Conservation (phyloP, 2,329 filamentous ascomycete genomes). For the Parasarocladium wereldwijsianum region DNA sequence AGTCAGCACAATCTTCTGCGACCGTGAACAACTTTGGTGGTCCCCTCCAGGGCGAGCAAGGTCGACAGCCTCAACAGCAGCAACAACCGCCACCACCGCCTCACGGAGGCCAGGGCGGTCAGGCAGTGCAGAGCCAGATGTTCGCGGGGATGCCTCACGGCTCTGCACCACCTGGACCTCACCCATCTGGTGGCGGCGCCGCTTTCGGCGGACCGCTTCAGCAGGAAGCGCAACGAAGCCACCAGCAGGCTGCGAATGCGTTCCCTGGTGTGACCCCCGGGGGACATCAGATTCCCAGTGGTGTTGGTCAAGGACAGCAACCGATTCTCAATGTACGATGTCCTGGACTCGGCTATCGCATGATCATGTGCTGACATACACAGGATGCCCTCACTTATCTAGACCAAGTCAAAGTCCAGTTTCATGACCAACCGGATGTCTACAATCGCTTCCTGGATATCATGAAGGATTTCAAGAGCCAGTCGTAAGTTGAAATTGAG, state of each 20-base stretch:
- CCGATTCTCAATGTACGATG: conserved; percentile 35
- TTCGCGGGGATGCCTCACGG: conserved; percentile 39
- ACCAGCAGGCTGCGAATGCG: conserved; percentile 23
- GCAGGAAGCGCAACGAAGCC: conserved; percentile 31
- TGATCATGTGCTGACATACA: conserved; percentile 5
- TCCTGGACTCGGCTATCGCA: background rate
- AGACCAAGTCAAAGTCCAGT: conserved; percentile 96
- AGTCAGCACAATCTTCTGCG: conserved; percentile 25
- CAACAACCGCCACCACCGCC: conserved; percentile 17
- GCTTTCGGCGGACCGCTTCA: conserved; percentile 57
- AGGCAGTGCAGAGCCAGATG: conserved; percentile 36
- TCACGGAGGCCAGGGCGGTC: conserved; percentile 33
- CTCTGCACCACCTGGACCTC: conserved; percentile 38
- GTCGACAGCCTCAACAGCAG: conserved; percentile 37
- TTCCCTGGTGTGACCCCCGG: conserved; percentile 30
- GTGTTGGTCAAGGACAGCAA: conserved; percentile 26
- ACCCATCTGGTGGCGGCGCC: conserved; percentile 35
- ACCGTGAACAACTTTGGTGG: conserved; percentile 37
- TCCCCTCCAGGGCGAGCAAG: conserved; percentile 36
- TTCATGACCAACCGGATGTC: conserved; percentile 90
- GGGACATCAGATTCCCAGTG: conserved; percentile 22
- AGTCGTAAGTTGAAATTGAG: conserved; percentile 48
- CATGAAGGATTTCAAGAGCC: conserved; percentile 99
- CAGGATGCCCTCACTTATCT: conserved; percentile 79
- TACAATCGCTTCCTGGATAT: conserved; percentile 96